Evolutionary conservation across 495 filamentous ascomycete species (phyloP), one percentile per base, ranked within the genome.

Genomic region (Penicillium psychrofluorescens): DNA sequence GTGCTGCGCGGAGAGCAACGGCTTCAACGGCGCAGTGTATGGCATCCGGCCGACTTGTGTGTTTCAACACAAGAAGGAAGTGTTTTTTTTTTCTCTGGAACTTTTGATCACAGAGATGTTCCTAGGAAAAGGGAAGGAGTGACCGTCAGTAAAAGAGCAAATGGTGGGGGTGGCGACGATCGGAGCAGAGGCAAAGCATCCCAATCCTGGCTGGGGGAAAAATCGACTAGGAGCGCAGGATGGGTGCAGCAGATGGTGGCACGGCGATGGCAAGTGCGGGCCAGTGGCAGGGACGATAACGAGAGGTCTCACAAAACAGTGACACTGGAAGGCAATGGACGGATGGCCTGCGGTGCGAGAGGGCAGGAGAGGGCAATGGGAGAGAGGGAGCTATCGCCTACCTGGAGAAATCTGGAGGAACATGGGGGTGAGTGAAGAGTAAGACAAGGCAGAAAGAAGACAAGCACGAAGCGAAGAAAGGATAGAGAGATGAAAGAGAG

Each of bases 21-120:
- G 72, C 72, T 84, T 83, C 56, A 80, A 77, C 40, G 90, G 90
- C 50, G 90, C 88, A 64, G 90, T 95, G 77, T 95, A 95, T 73
- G 90, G 90, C 90, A 95, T 95, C 67, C 71, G 66, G 66, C 62
- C 69, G 68, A 62, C 57, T 67, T 74, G 67, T 63, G 66, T 60
- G 53, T 51, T 58, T 51, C 41, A 59, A 67, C 59, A 65, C 64
- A 67, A 61, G 59, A 47, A 59, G 50, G 49, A 46, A 22, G 22
- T 22, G 0, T 3, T 22, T 22, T 22, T 6, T 3, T 22, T 22
- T 22, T 22, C 22, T 22, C 22, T 22, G 22, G 22, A 22, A 6
- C 22, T 22, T 22, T 22, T 0, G 22, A 22, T 22, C 22, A 22
- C 22, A 22, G 22, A 22, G 22, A 4, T 22, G 4, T 22, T 22